Conservation (phyloP, 495 filamentous ascomycete genomes). For the Talaromyces thailandensis region DNA sequence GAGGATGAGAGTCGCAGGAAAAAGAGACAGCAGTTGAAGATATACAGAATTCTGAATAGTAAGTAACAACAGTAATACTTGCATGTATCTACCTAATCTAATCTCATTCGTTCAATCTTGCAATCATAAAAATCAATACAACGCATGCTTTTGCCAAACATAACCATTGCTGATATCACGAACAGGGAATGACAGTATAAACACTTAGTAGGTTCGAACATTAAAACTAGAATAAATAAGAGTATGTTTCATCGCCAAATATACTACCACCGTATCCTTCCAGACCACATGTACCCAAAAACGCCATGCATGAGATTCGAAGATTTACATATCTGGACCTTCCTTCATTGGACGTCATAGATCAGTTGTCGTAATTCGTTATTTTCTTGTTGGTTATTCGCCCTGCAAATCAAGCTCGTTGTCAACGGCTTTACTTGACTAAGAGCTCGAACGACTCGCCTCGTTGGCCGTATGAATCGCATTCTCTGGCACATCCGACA, state of each 20-base stretch:
- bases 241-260: background rate
- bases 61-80: background rate
- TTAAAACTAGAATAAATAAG: background rate
- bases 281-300: background rate
- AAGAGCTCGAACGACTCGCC: slow-evolving; percentile 18
- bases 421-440: background rate
- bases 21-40: too few relatives aligned
- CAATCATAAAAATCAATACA: background rate
- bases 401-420: background rate
- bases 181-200: background rate
- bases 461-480: background rate
- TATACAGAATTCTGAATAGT: too few relatives aligned
- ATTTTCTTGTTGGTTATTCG: slow-evolving; percentile 4
- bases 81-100: background rate
- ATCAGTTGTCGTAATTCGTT: background rate
- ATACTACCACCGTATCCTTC: background rate
- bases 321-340: background rate
- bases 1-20: too few relatives aligned
- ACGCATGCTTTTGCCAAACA: background rate
- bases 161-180: background rate
- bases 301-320: background rate
- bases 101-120: background rate
- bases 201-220: background rate
- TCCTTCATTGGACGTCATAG: background rate
- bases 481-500: background rate